These are phyloP conservation scores for Teunomyces aglyptinius DNA, from an alignment of 805 yeast species.

Conservation along the genomic window DNA sequence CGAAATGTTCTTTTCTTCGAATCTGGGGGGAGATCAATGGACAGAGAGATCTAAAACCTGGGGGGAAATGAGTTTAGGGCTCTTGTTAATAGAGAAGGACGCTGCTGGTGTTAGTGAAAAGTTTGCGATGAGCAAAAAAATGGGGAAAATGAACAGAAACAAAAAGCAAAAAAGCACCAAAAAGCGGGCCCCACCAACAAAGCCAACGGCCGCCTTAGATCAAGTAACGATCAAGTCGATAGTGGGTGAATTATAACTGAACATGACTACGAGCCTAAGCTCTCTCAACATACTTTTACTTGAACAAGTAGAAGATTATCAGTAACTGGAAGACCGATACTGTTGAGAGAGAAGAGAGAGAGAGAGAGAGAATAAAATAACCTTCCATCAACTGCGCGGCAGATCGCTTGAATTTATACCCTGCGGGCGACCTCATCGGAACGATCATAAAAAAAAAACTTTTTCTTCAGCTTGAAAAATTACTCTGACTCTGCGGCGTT, in stretches of 20 bases:
- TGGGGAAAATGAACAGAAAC: background rate
- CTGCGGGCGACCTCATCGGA: background rate
- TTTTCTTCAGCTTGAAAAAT: background rate
- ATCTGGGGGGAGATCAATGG: background rate
- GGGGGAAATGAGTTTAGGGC: slow-evolving; percentile 2
- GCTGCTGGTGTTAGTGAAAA: slow-evolving; percentile 2
- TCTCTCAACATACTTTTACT: slow-evolving; percentile 10
- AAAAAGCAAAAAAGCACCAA: no score
- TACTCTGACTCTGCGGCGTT: slow-evolving; percentile 2
- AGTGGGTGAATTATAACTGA: no score
- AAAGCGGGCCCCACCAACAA: no score
- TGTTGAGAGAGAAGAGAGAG: slow-evolving; percentile 5
- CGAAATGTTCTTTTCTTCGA: background rate
- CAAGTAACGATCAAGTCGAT: no score
- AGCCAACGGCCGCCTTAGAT: no score
- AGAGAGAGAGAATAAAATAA: slow-evolving; percentile 5
- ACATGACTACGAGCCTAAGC: slow-evolving; percentile 1
- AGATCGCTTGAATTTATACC: slow-evolving; percentile 1
- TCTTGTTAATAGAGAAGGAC: slow-evolving; percentile 1
- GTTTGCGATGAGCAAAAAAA: background rate
- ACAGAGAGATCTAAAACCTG: slow-evolving; percentile 3
- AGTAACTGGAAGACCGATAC: slow-evolving; percentile 3
- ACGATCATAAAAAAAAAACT: background rate
- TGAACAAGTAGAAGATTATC: slow-evolving; percentile 2
- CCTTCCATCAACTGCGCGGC: background rate